phyloP scores from a whole-genome alignment of 2,329 filamentous ascomycete species.

The Thelonectria blattea region DNA sequence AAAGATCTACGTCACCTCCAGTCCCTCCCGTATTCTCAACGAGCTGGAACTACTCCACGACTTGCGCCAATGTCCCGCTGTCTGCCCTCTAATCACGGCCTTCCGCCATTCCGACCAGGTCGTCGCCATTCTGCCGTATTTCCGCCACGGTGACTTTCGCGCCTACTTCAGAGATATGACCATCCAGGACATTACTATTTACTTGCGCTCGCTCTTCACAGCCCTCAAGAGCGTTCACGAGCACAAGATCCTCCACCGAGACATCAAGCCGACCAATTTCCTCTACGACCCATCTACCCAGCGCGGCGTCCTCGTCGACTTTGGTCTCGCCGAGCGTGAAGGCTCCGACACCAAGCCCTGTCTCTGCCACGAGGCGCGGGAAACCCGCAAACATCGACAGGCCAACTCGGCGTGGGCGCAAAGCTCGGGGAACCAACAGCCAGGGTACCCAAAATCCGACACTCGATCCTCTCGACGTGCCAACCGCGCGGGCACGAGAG shows the following conservation, averaged over 20 bases:
- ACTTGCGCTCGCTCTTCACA: conserved; percentile 86
- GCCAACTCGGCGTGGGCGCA: conserved; percentile 64
- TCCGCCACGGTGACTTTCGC: conserved; percentile 92
- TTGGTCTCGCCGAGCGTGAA: conserved; percentile 90
- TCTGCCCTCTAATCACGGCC: conserved; percentile 96
- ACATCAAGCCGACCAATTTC: conserved; percentile 98
- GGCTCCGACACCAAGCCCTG: conserved; percentile 81
- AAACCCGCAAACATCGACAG: conserved; percentile 66
- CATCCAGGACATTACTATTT: conserved; percentile 84
- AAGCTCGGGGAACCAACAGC: conserved; percentile 56
- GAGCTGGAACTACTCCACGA: conserved; percentile 93
- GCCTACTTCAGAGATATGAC: conserved; percentile 93
- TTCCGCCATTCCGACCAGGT: conserved; percentile 95
- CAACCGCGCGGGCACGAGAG: conserved; percentile 92
- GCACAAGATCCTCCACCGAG: conserved; percentile 85
- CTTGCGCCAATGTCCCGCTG: conserved; percentile 79
- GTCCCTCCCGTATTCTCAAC: conserved; percentile 90
- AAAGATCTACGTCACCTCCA: conserved; percentile 99
- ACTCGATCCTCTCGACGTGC: conserved; percentile 85
- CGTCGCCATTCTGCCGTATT: conserved; percentile 92
- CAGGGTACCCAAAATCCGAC: conserved; percentile 87
- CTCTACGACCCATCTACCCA: conserved; percentile 83
- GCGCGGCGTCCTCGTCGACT: conserved; percentile 94
- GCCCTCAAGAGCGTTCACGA: conserved; percentile 84
- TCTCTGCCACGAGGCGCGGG: conserved; percentile 72